Conservation (phyloP, 345 rosid genomes). For the Streptanthus diversifolius region DNA sequence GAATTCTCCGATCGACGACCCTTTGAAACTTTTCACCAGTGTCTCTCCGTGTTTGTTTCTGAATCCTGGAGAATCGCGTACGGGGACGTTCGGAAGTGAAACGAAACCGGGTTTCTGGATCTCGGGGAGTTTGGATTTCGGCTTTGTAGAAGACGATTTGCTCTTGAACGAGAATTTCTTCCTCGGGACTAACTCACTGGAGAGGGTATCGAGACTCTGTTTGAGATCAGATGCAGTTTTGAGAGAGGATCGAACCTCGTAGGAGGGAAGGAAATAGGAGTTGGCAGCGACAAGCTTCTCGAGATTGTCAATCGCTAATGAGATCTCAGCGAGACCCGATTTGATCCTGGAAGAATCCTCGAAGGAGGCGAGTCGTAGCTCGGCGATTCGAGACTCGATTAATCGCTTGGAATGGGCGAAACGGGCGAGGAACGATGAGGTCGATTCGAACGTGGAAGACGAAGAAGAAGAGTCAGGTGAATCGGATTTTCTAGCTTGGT, state of each 20-base stretch:
- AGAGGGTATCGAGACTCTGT: slow-evolving; percentile 52
- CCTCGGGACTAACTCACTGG: slow-evolving; percentile 50
- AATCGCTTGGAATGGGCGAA: slow-evolving; percentile 54
- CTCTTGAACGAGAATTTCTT: slow-evolving; percentile 72
- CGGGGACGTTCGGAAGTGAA: slow-evolving; percentile 10
- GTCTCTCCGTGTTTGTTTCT: slow-evolving; percentile 46
- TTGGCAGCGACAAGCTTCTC: slow-evolving; percentile 72
- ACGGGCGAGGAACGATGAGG: slow-evolving; percentile 56
- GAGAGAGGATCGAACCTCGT: slow-evolving; percentile 75
- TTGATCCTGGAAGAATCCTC: slow-evolving; percentile 42
- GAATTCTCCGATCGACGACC: slow-evolving; percentile 62
- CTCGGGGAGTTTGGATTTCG: slow-evolving; percentile 30
- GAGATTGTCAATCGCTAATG: slow-evolving; percentile 57
- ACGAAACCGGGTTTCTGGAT: slow-evolving; percentile 12
- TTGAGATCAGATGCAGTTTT: slow-evolving; percentile 61
- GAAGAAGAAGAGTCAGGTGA: slow-evolving; percentile 34
- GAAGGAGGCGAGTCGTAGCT: slow-evolving; percentile 30
- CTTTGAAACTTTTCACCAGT: slow-evolving; percentile 46
- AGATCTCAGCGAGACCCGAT: slow-evolving; percentile 49
- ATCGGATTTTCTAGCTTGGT: slow-evolving; percentile 53
- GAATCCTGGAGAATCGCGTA: slow-evolving; percentile 67
- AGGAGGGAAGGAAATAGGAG: slow-evolving; percentile 70
- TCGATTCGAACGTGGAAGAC: slow-evolving; percentile 42
- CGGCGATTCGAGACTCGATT: slow-evolving; percentile 50
- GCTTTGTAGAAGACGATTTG: slow-evolving; percentile 42